Conservation (phyloP, 345 rosid genomes). For the Dimocarpus longan region DNA sequence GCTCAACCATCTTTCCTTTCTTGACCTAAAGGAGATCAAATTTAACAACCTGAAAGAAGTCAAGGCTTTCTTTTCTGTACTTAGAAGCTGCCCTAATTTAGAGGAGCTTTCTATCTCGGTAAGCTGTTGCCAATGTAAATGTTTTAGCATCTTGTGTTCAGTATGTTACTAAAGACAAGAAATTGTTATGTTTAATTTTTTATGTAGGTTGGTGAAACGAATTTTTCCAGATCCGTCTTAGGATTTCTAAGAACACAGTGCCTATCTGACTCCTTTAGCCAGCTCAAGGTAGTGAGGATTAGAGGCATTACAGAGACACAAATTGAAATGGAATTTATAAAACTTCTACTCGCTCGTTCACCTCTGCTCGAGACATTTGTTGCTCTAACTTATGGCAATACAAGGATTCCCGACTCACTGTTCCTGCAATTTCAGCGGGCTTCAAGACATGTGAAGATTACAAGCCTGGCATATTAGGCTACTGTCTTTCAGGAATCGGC, state of each 20-base stretch:
- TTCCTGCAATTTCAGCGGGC: constrained; percentile 25
- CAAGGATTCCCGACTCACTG: constrained; percentile 24
- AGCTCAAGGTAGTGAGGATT: constrained; percentile 29
- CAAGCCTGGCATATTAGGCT: constrained; percentile 21
- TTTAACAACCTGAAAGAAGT: constrained; percentile 22
- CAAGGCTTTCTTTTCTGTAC: constrained; percentile 15
- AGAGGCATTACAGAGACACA: constrained; percentile 26
- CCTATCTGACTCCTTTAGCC: constrained; percentile 10
- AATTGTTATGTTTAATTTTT: not conserved
- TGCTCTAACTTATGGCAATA: constrained; percentile 18
- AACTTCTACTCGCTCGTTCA: constrained; percentile 29
- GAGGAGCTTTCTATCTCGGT: constrained; percentile 31
- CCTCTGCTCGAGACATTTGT: constrained; percentile 32
- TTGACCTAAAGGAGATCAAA: constrained; percentile 26
- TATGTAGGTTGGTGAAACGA: constrained; percentile 16
- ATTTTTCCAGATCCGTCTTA: constrained; percentile 11
- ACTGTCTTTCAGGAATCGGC: not conserved
- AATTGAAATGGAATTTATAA: constrained; percentile 31
- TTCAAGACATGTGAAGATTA: constrained; percentile 24
- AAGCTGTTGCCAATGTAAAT: not conserved
- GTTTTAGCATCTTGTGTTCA: not conserved
- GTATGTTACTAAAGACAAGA: not conserved
- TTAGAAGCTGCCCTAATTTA: constrained; percentile 36
- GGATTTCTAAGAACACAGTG: constrained; percentile 23
- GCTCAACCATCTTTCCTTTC: constrained; percentile 18